phyloP scores from a whole-genome alignment of 208 protist species.

The Angomonas deanei region DNA sequence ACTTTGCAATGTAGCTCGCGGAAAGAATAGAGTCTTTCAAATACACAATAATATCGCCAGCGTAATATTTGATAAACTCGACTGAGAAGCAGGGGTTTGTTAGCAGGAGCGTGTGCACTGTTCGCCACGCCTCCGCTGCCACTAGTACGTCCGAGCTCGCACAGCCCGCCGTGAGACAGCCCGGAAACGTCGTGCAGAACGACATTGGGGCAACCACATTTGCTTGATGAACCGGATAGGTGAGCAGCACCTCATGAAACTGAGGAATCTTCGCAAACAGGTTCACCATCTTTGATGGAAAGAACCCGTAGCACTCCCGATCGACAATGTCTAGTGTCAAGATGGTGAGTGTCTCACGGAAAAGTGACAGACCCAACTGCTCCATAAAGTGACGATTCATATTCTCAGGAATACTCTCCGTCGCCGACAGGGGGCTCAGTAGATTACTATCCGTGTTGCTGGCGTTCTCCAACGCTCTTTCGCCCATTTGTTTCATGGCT shows the following conservation, averaged over 20 bases:
- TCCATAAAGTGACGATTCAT: no score
- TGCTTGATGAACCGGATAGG: background rate
- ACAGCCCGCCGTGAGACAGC: background rate
- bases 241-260: background rate
- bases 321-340: no score
- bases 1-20: background rate
- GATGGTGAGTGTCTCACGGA: no score
- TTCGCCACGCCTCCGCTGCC: conserved; percentile 2
- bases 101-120: background rate
- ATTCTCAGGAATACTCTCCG: no score
- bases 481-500: background rate
- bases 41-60: background rate
- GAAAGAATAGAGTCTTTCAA: background rate
- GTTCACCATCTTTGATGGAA: no score
- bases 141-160: background rate
- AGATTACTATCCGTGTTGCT: no score
- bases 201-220: background rate
- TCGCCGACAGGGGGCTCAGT: no score
- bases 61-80: background rate
- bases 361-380: no score
- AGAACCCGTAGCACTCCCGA: no score
- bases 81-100: background rate
- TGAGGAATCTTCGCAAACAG: background rate
- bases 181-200: background rate
- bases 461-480: no score